Percentiles rank a stretch among this genome's conserved stretches.
These are phyloP conservation scores for Myxozyma monticola DNA, from an alignment of 805 yeast genomes.

Conservation along the genomic window DNA sequence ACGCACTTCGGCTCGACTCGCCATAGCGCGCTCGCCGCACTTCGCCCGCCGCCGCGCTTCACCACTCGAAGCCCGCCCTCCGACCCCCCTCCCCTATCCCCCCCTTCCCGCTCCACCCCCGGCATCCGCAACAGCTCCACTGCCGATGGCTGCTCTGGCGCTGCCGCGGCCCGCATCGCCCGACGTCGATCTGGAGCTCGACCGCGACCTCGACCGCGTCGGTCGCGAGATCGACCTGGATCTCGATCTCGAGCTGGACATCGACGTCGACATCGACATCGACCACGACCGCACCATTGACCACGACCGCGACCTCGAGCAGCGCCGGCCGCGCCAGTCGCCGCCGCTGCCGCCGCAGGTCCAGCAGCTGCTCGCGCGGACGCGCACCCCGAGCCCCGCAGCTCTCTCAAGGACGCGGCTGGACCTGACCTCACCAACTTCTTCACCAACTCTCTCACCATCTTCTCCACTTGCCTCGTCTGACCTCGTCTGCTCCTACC, in stretches of 20 bases:
- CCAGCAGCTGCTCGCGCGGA: constrained; percentile 4
- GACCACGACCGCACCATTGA: neutral
- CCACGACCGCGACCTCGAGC: constrained; percentile 2
- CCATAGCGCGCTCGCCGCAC: too few relatives aligned
- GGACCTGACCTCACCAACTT: neutral
- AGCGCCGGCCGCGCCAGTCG: neutral
- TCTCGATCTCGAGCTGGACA: constrained; percentile 5
- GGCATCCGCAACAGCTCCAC: too few relatives aligned
- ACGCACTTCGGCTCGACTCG: too few relatives aligned
- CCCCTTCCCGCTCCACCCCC: too few relatives aligned
- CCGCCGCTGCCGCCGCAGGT: too few relatives aligned
- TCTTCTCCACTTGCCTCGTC: constrained; percentile 1
- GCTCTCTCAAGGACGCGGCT: neutral
- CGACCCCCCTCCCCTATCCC: too few relatives aligned
- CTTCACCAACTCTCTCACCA: neutral
- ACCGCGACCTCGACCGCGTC: neutral
- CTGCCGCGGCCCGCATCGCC: too few relatives aligned
- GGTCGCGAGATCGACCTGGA: neutral
- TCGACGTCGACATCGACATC: neutral
- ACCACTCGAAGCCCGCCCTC: too few relatives aligned
- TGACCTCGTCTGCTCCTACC: constrained; percentile 10
- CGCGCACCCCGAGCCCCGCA: constrained; percentile 1
- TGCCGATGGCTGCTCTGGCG: too few relatives aligned
- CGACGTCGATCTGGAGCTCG: too few relatives aligned
- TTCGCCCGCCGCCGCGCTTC: too few relatives aligned